Evolutionary conservation across 352 stramenopile genomes (phyloP), one percentile per base, ranked within the genome.

Genomic region (Phytophthora niederhauseri): DNA sequence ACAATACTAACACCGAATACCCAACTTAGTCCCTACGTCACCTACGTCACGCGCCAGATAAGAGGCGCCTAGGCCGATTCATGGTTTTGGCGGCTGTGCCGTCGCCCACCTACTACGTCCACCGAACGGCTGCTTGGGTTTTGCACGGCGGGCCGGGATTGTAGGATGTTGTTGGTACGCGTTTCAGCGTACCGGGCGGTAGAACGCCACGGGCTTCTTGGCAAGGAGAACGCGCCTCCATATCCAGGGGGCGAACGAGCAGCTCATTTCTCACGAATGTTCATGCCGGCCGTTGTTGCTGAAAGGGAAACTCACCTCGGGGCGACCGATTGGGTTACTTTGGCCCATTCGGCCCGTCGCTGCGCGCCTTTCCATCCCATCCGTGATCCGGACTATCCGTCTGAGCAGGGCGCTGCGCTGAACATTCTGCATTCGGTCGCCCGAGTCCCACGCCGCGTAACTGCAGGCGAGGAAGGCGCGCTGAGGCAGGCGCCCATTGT

Each of bases 401-500:
- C 46, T 81, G 73, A 81, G 73, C 73, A 43, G 66, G 73, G 73
- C 74, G 61, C 54, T 30, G 22, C 15, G 20, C 24, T 31, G 19
- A 26, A 38, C 36, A 57, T 30, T 54, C 24, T 54, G 56, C 6
- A 22, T 26, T 22, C 43, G 15, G 17, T 50, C 43, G 43, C 9
- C 43, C 58, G 14, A 43, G 34, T 43, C 34, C 34, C 34, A 43
- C 34, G 22, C 38, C 63, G 45, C 61, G 65, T 71, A 77, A 77
- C 65, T 1, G 48, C 41, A 54, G 22, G 8, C 15, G 57, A 38
- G 50, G 53, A 50, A 56, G 56, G 28, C 8, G 48, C 26, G 36
- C 64, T 73, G 58, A 72, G 68, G 67, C 64, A 77, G 66, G 70
- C 70, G 66, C 54, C 64, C 48, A 67, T 63, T 66, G 17, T 62